A percentile compares a stretch with the other conserved stretches of the same genome.
phyloP scores from a whole-genome alignment of 352 stramenopile genomes.

The Globisporangium megalacanthum region DNA sequence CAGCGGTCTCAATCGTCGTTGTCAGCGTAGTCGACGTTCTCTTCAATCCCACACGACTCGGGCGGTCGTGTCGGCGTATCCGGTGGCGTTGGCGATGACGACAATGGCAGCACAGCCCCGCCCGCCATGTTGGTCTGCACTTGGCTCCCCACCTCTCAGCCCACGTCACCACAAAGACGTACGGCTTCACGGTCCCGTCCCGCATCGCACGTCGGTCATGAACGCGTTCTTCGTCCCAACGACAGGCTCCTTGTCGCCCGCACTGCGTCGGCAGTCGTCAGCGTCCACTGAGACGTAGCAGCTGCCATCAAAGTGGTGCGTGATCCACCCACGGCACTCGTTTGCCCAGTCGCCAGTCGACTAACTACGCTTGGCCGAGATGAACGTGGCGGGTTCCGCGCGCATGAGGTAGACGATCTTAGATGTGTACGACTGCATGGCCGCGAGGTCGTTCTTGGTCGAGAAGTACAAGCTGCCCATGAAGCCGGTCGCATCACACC shows the following conservation, averaged over 20 bases:
- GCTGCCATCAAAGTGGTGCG: constrained; percentile 63
- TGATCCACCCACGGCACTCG: constrained; percentile 16
- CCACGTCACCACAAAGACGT: constrained; percentile 73
- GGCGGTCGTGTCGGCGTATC: too few relatives aligned
- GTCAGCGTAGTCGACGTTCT: constrained; percentile 35
- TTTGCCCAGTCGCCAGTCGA: constrained; percentile 39
- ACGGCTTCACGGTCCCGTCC: constrained; percentile 64
- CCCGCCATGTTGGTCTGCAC: too few relatives aligned
- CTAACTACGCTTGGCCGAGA: constrained; percentile 25
- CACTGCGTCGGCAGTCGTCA: constrained; percentile 38
- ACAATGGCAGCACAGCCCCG: too few relatives aligned
- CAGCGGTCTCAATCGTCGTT: constrained; percentile 28
- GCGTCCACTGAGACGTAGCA: constrained; percentile 62
- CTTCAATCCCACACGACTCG: constrained; percentile 18
- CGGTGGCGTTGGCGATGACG: too few relatives aligned
- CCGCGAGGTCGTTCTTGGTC: constrained; percentile 40
- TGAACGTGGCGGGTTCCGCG: constrained; percentile 38
- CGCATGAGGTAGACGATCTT: constrained; percentile 36
- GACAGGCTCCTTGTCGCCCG: constrained; percentile 52
- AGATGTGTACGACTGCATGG: constrained; percentile 46
- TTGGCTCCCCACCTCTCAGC: constrained; percentile 36
- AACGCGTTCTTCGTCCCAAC: constrained; percentile 68
- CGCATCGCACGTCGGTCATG: constrained; percentile 51
- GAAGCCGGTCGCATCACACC: constrained; percentile 31
- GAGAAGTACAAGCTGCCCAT: constrained; percentile 32